Base-by-base conservation (phyloP, 257 asterid genomes). In the Solanum acaule region DNA sequence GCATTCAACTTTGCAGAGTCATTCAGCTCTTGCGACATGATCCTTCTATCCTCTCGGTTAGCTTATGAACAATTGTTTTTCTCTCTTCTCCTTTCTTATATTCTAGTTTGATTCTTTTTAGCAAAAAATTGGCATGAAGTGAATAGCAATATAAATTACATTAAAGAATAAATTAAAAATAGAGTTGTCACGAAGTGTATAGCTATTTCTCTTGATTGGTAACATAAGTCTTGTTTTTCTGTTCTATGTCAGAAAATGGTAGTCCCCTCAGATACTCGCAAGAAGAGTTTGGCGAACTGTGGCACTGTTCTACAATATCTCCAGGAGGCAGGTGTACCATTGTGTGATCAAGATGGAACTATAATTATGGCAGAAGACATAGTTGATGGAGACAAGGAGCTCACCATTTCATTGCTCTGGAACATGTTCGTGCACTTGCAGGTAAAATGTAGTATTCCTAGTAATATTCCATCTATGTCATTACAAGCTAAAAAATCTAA, bases 401-500 rank as follows among this genome's bases (percentile, higher is more conserved):
- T 96, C 71, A 90, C 92, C 76, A 91, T 96, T 87, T 92, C 98
- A 87, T 90, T 95, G 93, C 94, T 95, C 73, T 96, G 99, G 99
- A 95, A 92, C 93, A 92, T 95, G 90, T 96, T 96, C 93, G 95
- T 95, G 90, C 94, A 95, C 94, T 93, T 96, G 88, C 99, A 95
- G 98, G 99, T 96, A 89, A 42, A 86, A 67, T 31, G 88, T 56
- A 78, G 56, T 86, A 25, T 88, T 86, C 49, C 59, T 83, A 65
- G 86, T 42, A 25, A 77, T 25, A 6, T 77, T 29, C 44, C 86
- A 29, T 29, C 86, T 5, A 29, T 81, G 70, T 49, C 44, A 29
- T 31, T 46, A 29, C 22, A 49, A 9, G 16, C 29, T 46, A 81
- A 15, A 40, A 44, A 16, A 29, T 11, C n/a, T 81, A 29, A 18